phyloP scores from a whole-genome alignment of 2,329 filamentous ascomycete species.

The Alternaria postmessia region DNA sequence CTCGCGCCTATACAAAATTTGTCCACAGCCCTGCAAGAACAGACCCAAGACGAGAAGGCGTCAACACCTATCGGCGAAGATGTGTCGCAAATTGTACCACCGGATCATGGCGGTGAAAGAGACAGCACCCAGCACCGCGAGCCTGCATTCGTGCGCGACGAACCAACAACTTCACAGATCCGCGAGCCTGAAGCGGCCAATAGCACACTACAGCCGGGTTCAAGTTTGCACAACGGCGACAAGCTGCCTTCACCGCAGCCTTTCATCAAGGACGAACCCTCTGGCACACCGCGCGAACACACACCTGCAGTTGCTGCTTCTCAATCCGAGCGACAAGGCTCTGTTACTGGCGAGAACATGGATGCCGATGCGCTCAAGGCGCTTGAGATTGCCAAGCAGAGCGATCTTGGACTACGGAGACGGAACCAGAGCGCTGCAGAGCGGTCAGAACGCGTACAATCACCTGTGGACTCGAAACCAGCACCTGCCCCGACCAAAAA shows the following conservation, averaged over 20 bases:
- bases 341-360: conserved; percentile 30
- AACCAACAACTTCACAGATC: conserved; percentile 32
- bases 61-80: conserved; percentile 31
- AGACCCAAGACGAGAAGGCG: conserved; percentile 22
- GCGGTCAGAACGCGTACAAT: conserved; percentile 49
- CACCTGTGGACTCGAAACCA: conserved; percentile 52
- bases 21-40: conserved; percentile 33
- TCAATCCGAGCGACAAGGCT: conserved; percentile 34
- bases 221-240: conserved; percentile 9
- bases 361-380: conserved; percentile 54
- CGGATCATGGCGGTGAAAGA: conserved; percentile 16
- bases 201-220: conserved; percentile 16
- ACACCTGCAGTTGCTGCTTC: conserved; percentile 37
- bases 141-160: conserved; percentile 41
- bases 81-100: conserved; percentile 35
- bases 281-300: conserved; percentile 48
- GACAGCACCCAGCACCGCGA: conserved; percentile 40
- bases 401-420: conserved; percentile 55
- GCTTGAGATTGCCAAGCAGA: conserved; percentile 55
- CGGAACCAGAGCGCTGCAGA: conserved; percentile 48
- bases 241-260: conserved; percentile 40
- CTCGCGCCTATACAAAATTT: conserved; percentile 54
- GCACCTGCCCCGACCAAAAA: conserved; percentile 50
- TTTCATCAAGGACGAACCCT: conserved; percentile 53
- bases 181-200: conserved; percentile 31